These are phyloP conservation scores for Pyrus bretschneideri DNA, from an alignment of 306 rosid species.

Conservation along the genomic window DNA sequence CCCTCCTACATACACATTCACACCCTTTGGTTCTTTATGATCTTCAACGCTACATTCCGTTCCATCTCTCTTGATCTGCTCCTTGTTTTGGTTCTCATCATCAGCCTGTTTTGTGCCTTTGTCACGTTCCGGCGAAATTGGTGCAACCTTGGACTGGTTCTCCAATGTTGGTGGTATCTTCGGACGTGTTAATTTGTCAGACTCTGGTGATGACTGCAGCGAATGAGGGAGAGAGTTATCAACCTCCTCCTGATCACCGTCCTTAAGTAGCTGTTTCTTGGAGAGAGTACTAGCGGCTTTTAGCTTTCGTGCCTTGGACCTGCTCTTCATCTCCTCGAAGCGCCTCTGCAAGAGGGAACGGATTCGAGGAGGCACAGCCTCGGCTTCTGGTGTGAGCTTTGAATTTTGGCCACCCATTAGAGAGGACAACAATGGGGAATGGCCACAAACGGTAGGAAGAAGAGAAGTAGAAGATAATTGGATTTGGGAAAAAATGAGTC, in stretches of 20 bases:
- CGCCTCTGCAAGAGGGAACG: constrained; percentile 22
- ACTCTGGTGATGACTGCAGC: background rate
- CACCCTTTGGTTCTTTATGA: background rate
- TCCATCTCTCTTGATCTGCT: background rate
- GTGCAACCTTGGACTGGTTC: background rate
- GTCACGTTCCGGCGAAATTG: background rate
- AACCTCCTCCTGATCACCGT: constrained; percentile 15
- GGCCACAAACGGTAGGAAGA: constrained; percentile 3
- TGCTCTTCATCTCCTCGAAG: constrained; percentile 29
- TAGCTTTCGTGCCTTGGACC: constrained; percentile 2
- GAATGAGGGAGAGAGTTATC: background rate
- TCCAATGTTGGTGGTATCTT: constrained; percentile 4
- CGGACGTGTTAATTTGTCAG: background rate
- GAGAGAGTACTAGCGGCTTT: constrained; percentile 20
- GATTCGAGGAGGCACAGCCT: constrained; percentile 21
- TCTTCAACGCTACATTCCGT: background rate
- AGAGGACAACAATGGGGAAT: background rate
- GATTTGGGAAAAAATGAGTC: background rate
- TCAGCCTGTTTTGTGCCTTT: background rate
- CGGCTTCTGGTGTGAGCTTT: constrained; percentile 31
- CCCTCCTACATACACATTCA: constrained; percentile 8
- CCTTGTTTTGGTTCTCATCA: background rate
- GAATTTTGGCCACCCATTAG: constrained; percentile 62
- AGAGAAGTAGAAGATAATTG: background rate
- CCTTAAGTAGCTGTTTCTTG: constrained; percentile 38